phyloP scores from a whole-genome alignment of 495 filamentous ascomycete species.

The Podospora conica region DNA sequence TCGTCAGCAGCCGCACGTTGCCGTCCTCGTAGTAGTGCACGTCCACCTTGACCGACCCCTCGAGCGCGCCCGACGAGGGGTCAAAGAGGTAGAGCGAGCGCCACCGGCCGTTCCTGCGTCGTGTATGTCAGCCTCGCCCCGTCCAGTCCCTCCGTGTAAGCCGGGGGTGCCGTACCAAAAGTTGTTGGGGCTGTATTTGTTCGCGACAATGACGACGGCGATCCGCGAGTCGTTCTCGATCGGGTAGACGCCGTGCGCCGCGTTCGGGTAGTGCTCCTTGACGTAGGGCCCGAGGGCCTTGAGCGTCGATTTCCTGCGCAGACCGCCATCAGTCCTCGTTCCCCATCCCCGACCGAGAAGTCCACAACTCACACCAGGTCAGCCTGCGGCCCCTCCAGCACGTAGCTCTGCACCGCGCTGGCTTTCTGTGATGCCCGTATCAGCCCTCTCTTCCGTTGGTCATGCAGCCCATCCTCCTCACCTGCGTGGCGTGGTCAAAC shows the following conservation, averaged over 20 bases:
- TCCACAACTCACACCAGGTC: slow-evolving; percentile 63
- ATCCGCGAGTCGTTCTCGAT: slow-evolving; percentile 67
- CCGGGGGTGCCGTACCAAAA: slow-evolving; percentile 62
- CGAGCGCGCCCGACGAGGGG: slow-evolving; percentile 54
- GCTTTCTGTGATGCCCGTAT: slow-evolving; percentile 57
- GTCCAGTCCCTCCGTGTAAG: background rate
- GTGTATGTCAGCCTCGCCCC: background rate
- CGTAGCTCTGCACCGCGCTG: slow-evolving; percentile 70
- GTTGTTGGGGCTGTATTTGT: slow-evolving; percentile 96
- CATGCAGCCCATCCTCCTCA: slow-evolving; percentile 33
- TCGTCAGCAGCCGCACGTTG: slow-evolving; percentile 86
- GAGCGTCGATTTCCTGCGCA: slow-evolving; percentile 65
- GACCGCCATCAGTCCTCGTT: background rate
- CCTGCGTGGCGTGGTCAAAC: slow-evolving; percentile 77
- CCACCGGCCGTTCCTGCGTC: slow-evolving; percentile 84
- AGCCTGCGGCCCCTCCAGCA: slow-evolving; percentile 69
- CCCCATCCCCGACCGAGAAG: background rate
- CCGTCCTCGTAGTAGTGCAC: slow-evolving; percentile 99
- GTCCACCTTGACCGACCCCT: slow-evolving; percentile 69
- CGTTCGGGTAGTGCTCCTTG: slow-evolving; percentile 81
- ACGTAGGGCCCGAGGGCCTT: slow-evolving; percentile 73
- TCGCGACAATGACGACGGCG: slow-evolving; percentile 79
- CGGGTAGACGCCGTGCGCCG: slow-evolving; percentile 74
- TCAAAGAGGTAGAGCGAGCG: slow-evolving; percentile 78
- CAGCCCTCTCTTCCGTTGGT: background rate